These are phyloP conservation scores for Vaccinium corymbosum DNA, from an alignment of 148 eudicot species.

Conservation along the genomic window DNA sequence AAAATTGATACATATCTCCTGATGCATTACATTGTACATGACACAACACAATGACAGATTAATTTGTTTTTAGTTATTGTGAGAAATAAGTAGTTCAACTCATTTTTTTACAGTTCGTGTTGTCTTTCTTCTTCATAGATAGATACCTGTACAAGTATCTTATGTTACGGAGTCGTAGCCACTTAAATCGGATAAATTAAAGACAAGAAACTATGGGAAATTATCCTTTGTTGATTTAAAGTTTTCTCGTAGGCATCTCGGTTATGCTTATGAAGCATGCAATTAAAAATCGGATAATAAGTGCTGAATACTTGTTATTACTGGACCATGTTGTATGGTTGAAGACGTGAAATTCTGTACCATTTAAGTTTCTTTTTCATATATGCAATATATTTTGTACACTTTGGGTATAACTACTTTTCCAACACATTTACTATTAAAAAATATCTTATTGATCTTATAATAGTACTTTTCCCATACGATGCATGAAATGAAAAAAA, in stretches of 20 bases:
- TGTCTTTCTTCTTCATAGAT: too few species aligned
- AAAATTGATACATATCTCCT: not conserved
- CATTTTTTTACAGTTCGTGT: too few species aligned
- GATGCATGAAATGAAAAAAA: not conserved
- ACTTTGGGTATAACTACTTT: not conserved
- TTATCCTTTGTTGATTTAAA: too few species aligned
- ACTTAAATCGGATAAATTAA: too few species aligned
- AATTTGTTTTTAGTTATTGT: too few species aligned
- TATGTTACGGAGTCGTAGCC: too few species aligned
- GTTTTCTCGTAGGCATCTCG: not conserved
- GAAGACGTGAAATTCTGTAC: not conserved
- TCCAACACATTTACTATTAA: not conserved
- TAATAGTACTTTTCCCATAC: not conserved
- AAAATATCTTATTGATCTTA: not conserved
- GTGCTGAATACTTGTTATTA: not conserved
- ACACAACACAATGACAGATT: too few species aligned
- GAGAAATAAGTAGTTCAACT: too few species aligned
- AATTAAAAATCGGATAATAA: not conserved
- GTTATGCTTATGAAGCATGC: not conserved
- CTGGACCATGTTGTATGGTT: not conserved
- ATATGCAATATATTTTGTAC: not conserved
- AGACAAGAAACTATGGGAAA: too few species aligned
- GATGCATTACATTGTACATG: not conserved
- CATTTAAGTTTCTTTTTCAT: not conserved
- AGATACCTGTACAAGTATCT: too few species aligned